Percentiles rank a stretch among this genome's conserved stretches.
These are phyloP conservation scores for Fulvia fulva DNA, from an alignment of 2,329 filamentous ascomycete genomes.

Conservation along the genomic window DNA sequence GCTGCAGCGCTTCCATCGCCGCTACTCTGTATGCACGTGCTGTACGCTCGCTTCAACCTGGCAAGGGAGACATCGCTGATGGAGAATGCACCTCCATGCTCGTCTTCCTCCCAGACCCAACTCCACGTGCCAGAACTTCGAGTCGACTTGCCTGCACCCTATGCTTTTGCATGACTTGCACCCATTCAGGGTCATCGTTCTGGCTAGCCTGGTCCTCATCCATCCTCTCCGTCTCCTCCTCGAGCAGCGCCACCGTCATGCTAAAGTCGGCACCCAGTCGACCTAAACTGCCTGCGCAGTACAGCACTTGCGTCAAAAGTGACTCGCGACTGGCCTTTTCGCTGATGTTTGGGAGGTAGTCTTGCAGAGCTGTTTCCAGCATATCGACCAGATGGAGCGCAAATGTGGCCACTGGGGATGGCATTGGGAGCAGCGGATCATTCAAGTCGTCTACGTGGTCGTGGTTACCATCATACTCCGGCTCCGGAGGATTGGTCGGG, in stretches of 20 bases:
- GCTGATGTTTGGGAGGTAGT: slow-evolving; percentile 75
- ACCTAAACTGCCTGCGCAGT: slow-evolving; percentile 87
- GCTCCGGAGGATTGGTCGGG: slow-evolving; percentile 51
- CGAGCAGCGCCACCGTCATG: slow-evolving; percentile 68
- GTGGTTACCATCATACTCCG: background rate
- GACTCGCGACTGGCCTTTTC: slow-evolving; percentile 80
- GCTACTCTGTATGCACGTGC: too few relatives aligned
- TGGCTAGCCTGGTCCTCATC: slow-evolving; percentile 46
- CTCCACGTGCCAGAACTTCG: slow-evolving; percentile 33
- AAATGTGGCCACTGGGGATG: slow-evolving; percentile 77
- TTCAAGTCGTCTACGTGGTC: slow-evolving; percentile 26
- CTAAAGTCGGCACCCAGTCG: slow-evolving; percentile 90
- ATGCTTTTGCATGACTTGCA: slow-evolving; percentile 83
- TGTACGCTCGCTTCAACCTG: too few relatives aligned
- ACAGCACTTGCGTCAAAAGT: slow-evolving; percentile 85
- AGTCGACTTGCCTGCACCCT: slow-evolving; percentile 67
- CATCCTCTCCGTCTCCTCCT: slow-evolving; percentile 42
- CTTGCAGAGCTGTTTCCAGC: slow-evolving; percentile 69
- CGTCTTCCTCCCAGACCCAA: slow-evolving; percentile 27
- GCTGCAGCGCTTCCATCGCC: too few relatives aligned
- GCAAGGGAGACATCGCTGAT: slow-evolving; percentile 11
- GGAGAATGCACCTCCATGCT: slow-evolving; percentile 57
- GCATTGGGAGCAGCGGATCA: slow-evolving; percentile 53
- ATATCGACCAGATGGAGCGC: slow-evolving; percentile 78
- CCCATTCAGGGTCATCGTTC: slow-evolving; percentile 65